phyloP scores from a whole-genome alignment of 176 grass and related monocot species.

The Aegilops speltoides region DNA sequence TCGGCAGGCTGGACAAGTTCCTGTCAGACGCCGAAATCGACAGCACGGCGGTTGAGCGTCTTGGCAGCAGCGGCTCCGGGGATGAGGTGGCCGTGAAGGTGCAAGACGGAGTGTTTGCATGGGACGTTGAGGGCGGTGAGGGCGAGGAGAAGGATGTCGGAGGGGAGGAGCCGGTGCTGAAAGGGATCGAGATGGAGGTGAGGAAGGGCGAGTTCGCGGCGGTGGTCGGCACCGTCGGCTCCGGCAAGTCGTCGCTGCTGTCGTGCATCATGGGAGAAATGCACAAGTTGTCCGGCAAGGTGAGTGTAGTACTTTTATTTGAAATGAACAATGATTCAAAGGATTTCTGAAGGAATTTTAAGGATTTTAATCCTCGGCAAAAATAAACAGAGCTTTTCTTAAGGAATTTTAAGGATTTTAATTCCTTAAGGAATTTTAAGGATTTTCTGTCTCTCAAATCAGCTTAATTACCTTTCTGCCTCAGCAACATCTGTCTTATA shows the following conservation, averaged over 20 bases:
- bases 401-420: too few relatives aligned
- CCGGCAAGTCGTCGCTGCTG: conserved; percentile 69
- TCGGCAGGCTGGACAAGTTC: conserved; percentile 53
- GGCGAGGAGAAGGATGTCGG: background rate
- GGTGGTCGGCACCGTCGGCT: conserved; percentile 59
- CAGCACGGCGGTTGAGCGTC: conserved; percentile 29
- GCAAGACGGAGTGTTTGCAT: conserved; percentile 46
- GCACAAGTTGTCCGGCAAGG: conserved; percentile 60
- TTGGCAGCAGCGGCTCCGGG: background rate
- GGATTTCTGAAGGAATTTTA: too few relatives aligned
- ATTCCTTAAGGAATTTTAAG: too few relatives aligned
- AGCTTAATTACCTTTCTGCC: background rate
- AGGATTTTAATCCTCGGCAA: too few relatives aligned
- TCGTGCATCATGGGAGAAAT: conserved; percentile 71
- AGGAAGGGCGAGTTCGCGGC: conserved; percentile 44
- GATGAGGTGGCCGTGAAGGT: conserved; percentile 31
- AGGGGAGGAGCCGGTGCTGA: conserved; percentile 20
- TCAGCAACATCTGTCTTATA: background rate
- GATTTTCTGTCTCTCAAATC: background rate
- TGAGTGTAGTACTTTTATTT: background rate
- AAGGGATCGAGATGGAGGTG: conserved; percentile 42
- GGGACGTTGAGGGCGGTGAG: conserved; percentile 25
- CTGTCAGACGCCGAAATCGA: conserved; percentile 52
- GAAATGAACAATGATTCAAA: background rate
- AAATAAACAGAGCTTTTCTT: too few relatives aligned